Base-by-base conservation (phyloP, 345 rosid species). In the Nephelium lappaceum region DNA sequence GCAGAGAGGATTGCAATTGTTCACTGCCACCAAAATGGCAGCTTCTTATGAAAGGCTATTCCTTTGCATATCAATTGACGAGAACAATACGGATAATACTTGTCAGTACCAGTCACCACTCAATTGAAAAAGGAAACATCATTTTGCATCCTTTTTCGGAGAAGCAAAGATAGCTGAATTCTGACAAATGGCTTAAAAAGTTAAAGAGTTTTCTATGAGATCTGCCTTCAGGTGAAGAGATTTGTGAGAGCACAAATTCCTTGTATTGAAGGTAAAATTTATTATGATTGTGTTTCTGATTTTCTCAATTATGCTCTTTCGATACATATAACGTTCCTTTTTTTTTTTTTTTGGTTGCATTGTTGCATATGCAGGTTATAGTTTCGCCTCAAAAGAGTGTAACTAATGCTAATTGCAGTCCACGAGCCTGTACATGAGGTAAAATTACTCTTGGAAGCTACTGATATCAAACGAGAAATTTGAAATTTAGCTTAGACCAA, bases 11-110 rank as follows among this genome's bases (percentile, higher is more conserved):
- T 62, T 90, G 87, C 84, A 80, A 16, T 77, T 95, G 83, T 95
- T 95, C 84, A 85, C 95, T 14, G 96, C 98, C n/a, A 84, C 93
- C 19, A 93, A 95, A 83, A 95, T 95, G 99, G 79, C 89, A 42
- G 91, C 90, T 73, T 95, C 98, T 25, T 92, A 92, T 88, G 98
- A 95, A 82, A 88, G 89, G 76, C 82, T 95, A 71, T 92, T 93
- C 85, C 89, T 95, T 73, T 95, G 98, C 85, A 90, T 93, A 43
- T 89, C 96, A 11, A 84, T 42, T 19, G 79, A 77, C 14, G 67
- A 0, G 9, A 79, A 67, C 41, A 80, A 78, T 19, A 31, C 53
- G 41, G 85, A 87, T 51, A 83, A 75, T 42, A 85, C 77, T 70
- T 95, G 97, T 78, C 85, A 77, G 42, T 82, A 83, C 73, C 79